Percentiles rank a stretch among this genome's conserved stretches.
These are phyloP conservation scores for Clitocybe nebularis DNA, from an alignment of 1,284 basidiomycete genomes.

Conservation along the genomic window DNA sequence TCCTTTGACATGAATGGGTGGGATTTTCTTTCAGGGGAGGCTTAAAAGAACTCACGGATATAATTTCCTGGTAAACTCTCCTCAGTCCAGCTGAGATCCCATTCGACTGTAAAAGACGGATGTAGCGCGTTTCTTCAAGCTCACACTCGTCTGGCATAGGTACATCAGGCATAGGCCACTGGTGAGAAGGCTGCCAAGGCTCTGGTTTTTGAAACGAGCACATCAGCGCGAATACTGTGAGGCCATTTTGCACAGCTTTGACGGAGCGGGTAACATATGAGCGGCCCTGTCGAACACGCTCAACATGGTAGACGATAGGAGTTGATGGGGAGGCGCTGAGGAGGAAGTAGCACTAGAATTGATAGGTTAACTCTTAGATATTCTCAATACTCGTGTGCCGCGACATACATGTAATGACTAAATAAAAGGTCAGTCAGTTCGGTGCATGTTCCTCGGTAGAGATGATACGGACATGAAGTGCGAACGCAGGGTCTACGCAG, in stretches of 20 bases:
- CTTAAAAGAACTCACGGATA: constrained; percentile 35
- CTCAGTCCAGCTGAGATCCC: constrained; percentile 11
- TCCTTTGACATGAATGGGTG: constrained; percentile 41
- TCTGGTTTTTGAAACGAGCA: constrained; percentile 87
- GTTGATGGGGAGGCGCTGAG: constrained; percentile 71
- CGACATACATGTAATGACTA: constrained; percentile 69
- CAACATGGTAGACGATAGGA: constrained; percentile 84
- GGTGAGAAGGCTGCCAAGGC: constrained; percentile 63
- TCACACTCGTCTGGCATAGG: constrained; percentile 64
- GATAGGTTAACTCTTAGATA: background rate
- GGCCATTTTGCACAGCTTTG: constrained; percentile 68
- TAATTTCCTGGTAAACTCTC: constrained; percentile 24
- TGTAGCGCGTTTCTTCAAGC: constrained; percentile 49
- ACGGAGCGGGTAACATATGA: constrained; percentile 75
- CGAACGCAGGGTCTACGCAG: constrained; percentile 64
- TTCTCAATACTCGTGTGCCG: no score
- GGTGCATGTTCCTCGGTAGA: no score
- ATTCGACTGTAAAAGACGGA: constrained; percentile 27
- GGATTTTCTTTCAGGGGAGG: background rate
- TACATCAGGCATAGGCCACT: constrained; percentile 61
- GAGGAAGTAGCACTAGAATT: constrained; percentile 78
- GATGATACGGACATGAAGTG: constrained; percentile 60
- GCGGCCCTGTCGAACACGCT: constrained; percentile 78
- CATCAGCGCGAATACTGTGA: constrained; percentile 76
- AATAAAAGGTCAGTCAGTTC: constrained; percentile 2